phyloP scores from a whole-genome alignment of 208 protist genomes.

The Naegleria fowleri region DNA sequence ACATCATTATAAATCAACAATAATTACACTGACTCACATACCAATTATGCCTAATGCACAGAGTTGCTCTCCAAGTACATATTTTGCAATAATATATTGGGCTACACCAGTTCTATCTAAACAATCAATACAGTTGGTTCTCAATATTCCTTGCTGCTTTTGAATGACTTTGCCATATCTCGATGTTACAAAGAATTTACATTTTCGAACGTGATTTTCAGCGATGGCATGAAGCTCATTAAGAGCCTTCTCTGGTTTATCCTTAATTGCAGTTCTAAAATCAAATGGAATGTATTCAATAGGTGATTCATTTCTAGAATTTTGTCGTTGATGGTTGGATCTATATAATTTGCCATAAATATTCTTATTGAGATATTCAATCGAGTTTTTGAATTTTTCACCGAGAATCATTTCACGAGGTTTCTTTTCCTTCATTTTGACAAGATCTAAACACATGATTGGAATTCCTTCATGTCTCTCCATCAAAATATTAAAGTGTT shows the following conservation, averaged over 20 bases:
- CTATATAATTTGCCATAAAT: not conserved
- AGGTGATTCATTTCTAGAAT: conserved; percentile 4
- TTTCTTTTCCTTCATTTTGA: conserved; percentile 75
- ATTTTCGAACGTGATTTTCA: conserved; percentile 34
- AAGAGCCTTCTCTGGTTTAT: conserved; percentile 48
- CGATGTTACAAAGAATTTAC: not conserved
- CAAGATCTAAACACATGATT: conserved; percentile 78
- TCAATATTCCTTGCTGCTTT: not conserved
- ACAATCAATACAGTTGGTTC: conserved; percentile 35
- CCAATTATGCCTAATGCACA: not conserved
- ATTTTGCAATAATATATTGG: conserved; percentile 46
- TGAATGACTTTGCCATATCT: not conserved
- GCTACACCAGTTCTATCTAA: conserved; percentile 51
- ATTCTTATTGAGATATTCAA: conserved; percentile 59
- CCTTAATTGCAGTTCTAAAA: conserved; percentile 56
- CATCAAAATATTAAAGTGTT: conserved; percentile 84
- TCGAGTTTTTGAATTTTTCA: conserved; percentile 57
- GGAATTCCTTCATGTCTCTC: conserved; percentile 72
- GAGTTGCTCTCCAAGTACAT: not conserved
- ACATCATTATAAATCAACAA: not conserved
- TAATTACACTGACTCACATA: not conserved
- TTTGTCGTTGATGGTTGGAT: conserved; percentile 17
- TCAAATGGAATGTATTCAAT: conserved; percentile 72
- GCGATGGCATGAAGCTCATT: conserved; percentile 59
- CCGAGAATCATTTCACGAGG: conserved; percentile 68